These are phyloP conservation scores for Saccharomycopsis sp. DNA, from an alignment of 805 yeast genomes.

Conservation along the genomic window DNA sequence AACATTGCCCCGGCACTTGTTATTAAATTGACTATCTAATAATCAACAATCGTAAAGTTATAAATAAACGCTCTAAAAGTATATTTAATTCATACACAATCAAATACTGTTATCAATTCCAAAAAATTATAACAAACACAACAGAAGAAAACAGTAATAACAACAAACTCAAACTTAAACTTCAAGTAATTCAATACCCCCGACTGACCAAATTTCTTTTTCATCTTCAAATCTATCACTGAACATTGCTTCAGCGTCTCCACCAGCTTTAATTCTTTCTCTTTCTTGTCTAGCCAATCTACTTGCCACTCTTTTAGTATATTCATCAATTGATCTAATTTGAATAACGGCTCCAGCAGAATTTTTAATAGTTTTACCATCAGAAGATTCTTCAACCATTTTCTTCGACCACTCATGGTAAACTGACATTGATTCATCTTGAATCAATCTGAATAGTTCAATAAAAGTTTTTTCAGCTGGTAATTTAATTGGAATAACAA, in stretches of 20 bases:
- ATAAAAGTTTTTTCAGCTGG: constrained; percentile 90
- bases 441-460: constrained; percentile 60
- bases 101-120: too few relatives aligned
- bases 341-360: constrained; percentile 39
- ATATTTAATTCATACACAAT: too few relatives aligned
- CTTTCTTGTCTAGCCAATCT: constrained; percentile 81
- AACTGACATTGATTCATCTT: constrained; percentile 41
- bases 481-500: constrained; percentile 81
- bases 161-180: too few relatives aligned
- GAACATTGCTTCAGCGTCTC: constrained; percentile 76
- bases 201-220: constrained; percentile 80
- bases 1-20: too few relatives aligned
- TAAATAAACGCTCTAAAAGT: too few relatives aligned
- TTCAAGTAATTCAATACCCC: constrained; percentile 42
- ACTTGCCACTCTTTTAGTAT: constrained; percentile 80
- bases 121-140: too few relatives aligned
- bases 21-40: too few relatives aligned
- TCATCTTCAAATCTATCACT: constrained; percentile 84
- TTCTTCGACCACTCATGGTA: constrained; percentile 58
- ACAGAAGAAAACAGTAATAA: too few relatives aligned
- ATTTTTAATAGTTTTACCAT: constrained; percentile 27
- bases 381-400: constrained; percentile 24
- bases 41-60: too few relatives aligned
- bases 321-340: constrained; percentile 74
- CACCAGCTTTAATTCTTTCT: constrained; percentile 83